A percentile compares a stretch with the other conserved stretches of the same genome.
Evolutionary conservation across 768 basidiomycete species (phyloP).

Genomic region (Rhizopogon salebrosus): DNA sequence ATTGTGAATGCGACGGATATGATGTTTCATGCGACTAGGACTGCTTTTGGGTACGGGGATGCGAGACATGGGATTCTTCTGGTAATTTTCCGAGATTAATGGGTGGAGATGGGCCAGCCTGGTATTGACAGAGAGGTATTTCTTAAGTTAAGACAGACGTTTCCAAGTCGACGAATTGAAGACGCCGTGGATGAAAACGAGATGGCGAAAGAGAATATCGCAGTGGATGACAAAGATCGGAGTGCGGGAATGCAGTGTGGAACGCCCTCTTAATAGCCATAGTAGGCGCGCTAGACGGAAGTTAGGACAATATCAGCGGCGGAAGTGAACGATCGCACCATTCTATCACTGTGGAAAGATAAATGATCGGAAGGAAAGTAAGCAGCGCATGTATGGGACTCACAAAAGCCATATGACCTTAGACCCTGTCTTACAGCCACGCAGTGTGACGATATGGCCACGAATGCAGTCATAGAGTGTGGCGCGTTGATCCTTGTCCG

Average conservation of each 20-base stretch:
- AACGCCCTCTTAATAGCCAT: constrained; percentile 42
- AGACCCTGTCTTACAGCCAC: constrained; percentile 87
- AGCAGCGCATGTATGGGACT: constrained; percentile 11
- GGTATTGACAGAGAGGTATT: constrained; percentile 9
- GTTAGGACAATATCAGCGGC: constrained; percentile 7
- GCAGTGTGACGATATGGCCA: constrained; percentile 84
- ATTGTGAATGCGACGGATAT: constrained; percentile 16
- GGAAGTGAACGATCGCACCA: constrained; percentile 31
- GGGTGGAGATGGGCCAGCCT: constrained; percentile 22
- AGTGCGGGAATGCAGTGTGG: constrained; percentile 19
- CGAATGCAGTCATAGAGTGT: constrained; percentile 81
- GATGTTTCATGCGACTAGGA: constrained; percentile 19
- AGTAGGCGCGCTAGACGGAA: constrained; percentile 51
- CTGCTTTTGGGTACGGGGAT: constrained; percentile 1
- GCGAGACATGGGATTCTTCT: background rate
- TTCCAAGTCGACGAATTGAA: constrained; percentile 17
- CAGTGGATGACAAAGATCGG: constrained; percentile 23
- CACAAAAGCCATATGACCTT: constrained; percentile 90
- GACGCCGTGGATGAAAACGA: constrained; percentile 6
- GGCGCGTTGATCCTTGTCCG: constrained; percentile 82
- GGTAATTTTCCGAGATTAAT: constrained; percentile 26
- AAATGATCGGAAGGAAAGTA: constrained; percentile 1
- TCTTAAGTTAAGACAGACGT: constrained; percentile 14
- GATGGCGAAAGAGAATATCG: constrained; percentile 17
- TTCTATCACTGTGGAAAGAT: constrained; percentile 44